Conservation (phyloP, 345 rosid species). For the Carallia pectinifolia region DNA sequence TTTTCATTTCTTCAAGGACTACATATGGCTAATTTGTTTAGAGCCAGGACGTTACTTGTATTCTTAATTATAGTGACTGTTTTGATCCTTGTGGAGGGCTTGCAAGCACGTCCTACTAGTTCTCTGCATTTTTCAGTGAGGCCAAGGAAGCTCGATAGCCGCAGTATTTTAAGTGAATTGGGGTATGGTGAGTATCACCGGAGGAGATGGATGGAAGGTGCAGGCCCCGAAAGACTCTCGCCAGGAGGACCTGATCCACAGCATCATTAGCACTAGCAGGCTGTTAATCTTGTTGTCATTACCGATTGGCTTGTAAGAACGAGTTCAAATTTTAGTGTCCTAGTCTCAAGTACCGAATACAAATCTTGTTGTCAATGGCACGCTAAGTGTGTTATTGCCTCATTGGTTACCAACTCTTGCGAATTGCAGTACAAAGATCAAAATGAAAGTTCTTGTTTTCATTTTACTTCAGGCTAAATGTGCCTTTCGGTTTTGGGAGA, state of each 20-base stretch:
- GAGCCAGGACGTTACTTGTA: background rate
- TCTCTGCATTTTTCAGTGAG: background rate
- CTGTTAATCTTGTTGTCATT: too few relatives aligned
- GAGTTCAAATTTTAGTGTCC: too few relatives aligned
- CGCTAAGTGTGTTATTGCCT: too few relatives aligned
- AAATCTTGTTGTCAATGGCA: too few relatives aligned
- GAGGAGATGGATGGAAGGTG: conserved; percentile 27
- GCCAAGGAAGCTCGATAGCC: conserved; percentile 6
- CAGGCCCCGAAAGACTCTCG: conserved; percentile 18
- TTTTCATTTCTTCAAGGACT: background rate
- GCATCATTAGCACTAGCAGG: conserved; percentile 29
- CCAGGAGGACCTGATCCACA: conserved; percentile 51
- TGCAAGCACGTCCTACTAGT: conserved; percentile 10
- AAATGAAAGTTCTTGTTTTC: too few relatives aligned
- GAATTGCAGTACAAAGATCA: too few relatives aligned
- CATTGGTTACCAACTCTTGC: too few relatives aligned
- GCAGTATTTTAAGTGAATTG: conserved; percentile 13
- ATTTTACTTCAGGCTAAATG: too few relatives aligned
- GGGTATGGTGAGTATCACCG: conserved; percentile 15
- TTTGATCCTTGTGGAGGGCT: conserved; percentile 16
- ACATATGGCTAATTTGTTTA: conserved; percentile 22
- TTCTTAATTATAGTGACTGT: conserved; percentile 2
- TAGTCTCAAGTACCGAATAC: too few relatives aligned
- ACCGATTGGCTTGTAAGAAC: too few relatives aligned
- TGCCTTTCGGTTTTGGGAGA: too few relatives aligned